Base-by-base conservation (phyloP, 345 rosid genomes). In the Syzygium aqueum region DNA sequence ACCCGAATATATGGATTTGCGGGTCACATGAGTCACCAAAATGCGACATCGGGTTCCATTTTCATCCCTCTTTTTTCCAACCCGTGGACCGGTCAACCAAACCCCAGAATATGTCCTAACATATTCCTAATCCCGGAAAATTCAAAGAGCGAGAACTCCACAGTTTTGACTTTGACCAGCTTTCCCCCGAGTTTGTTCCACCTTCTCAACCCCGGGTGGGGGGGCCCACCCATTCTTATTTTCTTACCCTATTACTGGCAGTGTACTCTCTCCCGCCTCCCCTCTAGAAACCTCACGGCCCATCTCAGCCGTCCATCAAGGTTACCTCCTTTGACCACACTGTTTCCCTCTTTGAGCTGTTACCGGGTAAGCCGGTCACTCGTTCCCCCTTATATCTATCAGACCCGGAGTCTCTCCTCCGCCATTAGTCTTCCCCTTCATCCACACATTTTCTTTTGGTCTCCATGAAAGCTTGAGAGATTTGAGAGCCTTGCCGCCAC, bases 321-420 rank as follows among this genome's bases (percentile, higher is more conserved):
- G 87, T 85, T 53, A 87, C 77, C 84, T 63, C 52, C 87, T 91
- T 93, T 94, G 94, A 93, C 94, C 88, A 73, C 87, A 53, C 28
- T 23, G 7, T 27, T 25, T n/a, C 22, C 56, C 59, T 87, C 85
- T 87, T 10, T 5, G 49, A 37, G 82, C 78, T 46, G 53, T 63
- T 23, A 90, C 92, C 95, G 92, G 92, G 94, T 93, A 84, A 86
- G 51, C 90, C 91, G 91, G 93, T 94, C 90, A 93, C 89, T 87
- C 50, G 63, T 19, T 30, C 84, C 90, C 90, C 90, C 93, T 83
- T 93, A 92, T 95, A 95, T 91, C 89, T 7, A 43, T 5, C 46
- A 2, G 15, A 21, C 82, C 37, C 82, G 46, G 6, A 87, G 86
- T 28, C 57, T 19, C 40, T 37, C 37, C 57, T 27, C 77, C 19